Percentiles rank a stretch among this genome's conserved stretches.
Evolutionary conservation across 306 rosid genomes (phyloP).

Genomic region (Prunus campanulata): DNA sequence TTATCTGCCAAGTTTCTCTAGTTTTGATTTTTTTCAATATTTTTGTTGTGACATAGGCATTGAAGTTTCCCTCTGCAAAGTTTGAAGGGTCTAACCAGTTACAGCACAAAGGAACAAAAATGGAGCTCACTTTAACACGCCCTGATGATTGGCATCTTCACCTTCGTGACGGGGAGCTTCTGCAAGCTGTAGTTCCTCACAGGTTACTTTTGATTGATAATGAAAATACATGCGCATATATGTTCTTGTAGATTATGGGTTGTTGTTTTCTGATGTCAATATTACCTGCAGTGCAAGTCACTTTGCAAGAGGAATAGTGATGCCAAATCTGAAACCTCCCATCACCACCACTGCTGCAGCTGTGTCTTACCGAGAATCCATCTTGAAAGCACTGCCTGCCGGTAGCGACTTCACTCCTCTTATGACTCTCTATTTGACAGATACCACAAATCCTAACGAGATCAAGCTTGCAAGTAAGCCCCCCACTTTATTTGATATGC

Average conservation of each 20-base stretch:
- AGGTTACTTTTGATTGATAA: conserved; percentile 43
- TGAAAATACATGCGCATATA: neutral
- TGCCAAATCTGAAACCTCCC: conserved; percentile 95
- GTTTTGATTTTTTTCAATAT: conserved; percentile 5
- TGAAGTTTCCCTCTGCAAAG: conserved; percentile 25
- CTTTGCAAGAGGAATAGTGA: conserved; percentile 84
- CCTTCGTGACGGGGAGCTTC: conserved; percentile 81
- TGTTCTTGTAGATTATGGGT: neutral
- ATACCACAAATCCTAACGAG: conserved; percentile 64
- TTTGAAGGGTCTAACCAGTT: conserved; percentile 29
- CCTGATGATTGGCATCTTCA: conserved; percentile 98
- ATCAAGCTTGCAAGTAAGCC: conserved; percentile 82
- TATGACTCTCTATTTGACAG: conserved; percentile 90
- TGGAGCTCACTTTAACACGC: conserved; percentile 75
- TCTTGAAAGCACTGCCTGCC: conserved; percentile 67
- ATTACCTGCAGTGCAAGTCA: conserved; percentile 54
- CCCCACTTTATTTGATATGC: neutral
- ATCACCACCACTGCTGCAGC: conserved; percentile 67
- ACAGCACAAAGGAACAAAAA: conserved; percentile 35
- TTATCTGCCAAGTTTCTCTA: neutral
- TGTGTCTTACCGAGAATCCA: conserved; percentile 63
- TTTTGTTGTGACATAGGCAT: conserved; percentile 21
- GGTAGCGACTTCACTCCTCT: conserved; percentile 71
- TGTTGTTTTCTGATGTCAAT: conserved; percentile 18
- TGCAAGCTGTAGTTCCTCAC: conserved; percentile 68